phyloP scores from a whole-genome alignment of 495 filamentous ascomycete genomes.

The Xanthoparmelia taractica region DNA sequence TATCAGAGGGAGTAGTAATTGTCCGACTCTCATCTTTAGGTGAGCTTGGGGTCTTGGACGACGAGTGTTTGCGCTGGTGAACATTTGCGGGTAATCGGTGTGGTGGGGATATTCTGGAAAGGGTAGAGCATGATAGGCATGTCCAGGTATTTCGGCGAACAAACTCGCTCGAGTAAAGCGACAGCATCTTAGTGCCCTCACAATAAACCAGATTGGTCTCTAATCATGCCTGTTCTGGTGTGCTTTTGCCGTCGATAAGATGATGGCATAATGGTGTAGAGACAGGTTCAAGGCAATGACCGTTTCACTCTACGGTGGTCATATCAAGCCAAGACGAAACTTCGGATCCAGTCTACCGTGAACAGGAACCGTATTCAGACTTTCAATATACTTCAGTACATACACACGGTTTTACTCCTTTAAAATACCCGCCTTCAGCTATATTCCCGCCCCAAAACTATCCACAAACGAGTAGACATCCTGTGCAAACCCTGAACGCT shows the following conservation, averaged over 20 bases:
- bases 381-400: neutral
- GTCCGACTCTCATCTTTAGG: conserved; percentile 28
- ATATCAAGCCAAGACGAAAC: neutral
- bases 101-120: conserved; percentile 26
- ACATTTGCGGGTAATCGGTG: conserved; percentile 31
- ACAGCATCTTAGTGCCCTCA: conserved; percentile 35
- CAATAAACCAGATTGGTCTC: neutral
- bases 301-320: conserved; percentile 14
- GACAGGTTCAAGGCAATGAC: neutral
- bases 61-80: conserved; percentile 49
- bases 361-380: neutral
- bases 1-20: conserved; percentile 19
- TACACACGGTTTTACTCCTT: neutral
- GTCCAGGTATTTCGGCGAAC: conserved; percentile 38
- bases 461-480: conserved; percentile 4
- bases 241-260: neutral
- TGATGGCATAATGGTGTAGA: neutral
- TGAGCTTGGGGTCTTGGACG: conserved; percentile 40
- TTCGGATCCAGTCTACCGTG: no score
- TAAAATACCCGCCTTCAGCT: neutral
- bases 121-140: conserved; percentile 34
- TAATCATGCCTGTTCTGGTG: neutral
- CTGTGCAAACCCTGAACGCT: conserved; percentile 7
- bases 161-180: conserved; percentile 43
- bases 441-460: neutral